Evolutionary conservation across 257 asterid genomes (phyloP).

Genomic region (Solanum clarkiae): DNA sequence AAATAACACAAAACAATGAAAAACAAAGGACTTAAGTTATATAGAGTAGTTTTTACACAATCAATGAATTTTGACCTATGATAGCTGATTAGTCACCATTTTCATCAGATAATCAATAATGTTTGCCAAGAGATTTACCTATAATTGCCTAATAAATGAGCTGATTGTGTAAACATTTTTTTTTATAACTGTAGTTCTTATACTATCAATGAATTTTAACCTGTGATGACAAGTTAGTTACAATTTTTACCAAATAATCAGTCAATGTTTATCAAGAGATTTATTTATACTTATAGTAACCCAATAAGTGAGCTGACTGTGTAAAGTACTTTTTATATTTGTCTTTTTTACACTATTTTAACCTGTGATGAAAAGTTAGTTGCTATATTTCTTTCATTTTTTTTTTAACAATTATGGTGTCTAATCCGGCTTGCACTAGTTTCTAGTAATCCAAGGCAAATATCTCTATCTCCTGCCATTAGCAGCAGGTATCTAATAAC

Average conservation of each 20-base stretch:
- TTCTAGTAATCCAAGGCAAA: neutral
- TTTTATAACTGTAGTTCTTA: neutral
- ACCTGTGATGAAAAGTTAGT: neutral
- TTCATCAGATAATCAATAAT: neutral
- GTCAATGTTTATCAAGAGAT: neutral
- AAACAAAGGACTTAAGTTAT: neutral
- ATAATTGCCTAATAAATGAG: neutral
- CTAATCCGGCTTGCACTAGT: neutral
- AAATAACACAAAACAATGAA: neutral
- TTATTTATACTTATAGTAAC: neutral
- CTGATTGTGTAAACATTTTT: neutral
- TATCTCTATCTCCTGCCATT: neutral
- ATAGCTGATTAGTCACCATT: neutral
- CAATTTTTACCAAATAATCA: neutral
- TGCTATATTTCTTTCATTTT: neutral
- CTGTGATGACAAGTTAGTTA: neutral
- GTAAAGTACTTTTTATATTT: neutral
- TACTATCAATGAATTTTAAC: neutral
- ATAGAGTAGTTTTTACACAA: neutral
- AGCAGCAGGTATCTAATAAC: neutral
- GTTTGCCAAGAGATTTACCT: neutral
- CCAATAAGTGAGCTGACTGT: neutral
- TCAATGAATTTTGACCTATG: neutral
- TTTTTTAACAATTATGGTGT: neutral
- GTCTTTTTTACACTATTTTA: neutral